Base-by-base conservation (phyloP, 148 eudicot species). In the Linanthus parryae region DNA sequence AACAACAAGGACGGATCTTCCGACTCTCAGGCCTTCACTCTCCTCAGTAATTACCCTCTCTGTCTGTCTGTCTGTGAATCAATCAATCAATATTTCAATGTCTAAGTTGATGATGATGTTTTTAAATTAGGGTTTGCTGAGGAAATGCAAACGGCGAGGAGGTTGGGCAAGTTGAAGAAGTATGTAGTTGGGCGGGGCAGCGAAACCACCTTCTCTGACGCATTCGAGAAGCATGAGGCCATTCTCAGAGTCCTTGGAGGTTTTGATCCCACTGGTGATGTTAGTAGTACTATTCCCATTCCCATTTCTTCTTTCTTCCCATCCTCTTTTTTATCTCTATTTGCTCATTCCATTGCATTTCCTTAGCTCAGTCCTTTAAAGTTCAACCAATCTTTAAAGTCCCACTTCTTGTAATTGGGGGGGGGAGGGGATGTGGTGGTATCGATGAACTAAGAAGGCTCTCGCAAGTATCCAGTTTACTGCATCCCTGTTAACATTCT, bases 201-300 rank as follows among this genome's bases (percentile, higher is more conserved):
- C 31, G 92, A 81, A 61, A 82, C 88, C 18, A 88, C 92, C 24
- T 83, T 81, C 54, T 49, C 83, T 1, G 82, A 78, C 49, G 96
- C 88, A 19, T 81, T 88, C 36, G 81, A 63, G 69, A 88, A 81
- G 83, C 85, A 83, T 54, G 92, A 83, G 66, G 78, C 72, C 2
- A 78, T 88, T 49, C 67, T 88, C 49, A 80, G 92, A 33, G 75
- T 41, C 54, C 88, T 88, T 16, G 85, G 73, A 11, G 77, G 69
- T 30, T 67, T 71, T 22, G 85, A 83, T 84, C 70, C 81, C n/a
- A 59, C 81, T n/a, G 92, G 92, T 56, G 81, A 80, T 81, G 95
- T 87, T 45, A 34, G 67, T 68, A 48, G 3, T 62, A 5, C 38
- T 45, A 40, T 36, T 20, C 13, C 23, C 8, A 16, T n/a, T 23